Conservation (phyloP, 306 rosid species). For the Prunus dulcis region DNA sequence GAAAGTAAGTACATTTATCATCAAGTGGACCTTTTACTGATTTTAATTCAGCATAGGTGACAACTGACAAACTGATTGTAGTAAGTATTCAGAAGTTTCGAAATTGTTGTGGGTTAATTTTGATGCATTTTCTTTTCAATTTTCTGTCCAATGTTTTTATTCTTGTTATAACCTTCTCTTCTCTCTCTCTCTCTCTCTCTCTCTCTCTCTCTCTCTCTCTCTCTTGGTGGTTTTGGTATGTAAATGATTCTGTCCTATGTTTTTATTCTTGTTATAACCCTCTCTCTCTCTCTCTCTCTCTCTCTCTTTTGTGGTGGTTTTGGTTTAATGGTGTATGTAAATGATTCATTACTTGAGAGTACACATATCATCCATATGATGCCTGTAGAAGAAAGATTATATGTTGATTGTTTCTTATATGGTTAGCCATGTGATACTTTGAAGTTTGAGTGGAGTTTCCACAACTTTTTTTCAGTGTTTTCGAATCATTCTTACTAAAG, state of each 20-base stretch:
- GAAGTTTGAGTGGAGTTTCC: background rate
- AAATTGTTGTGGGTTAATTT: background rate
- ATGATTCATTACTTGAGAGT: no score
- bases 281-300: no score
- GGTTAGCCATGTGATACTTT: background rate
- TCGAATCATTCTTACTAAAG: background rate
- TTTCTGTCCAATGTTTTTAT: background rate
- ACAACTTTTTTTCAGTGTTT: background rate
- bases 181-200: no score
- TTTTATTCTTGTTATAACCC: no score
- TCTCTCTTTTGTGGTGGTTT: no score
- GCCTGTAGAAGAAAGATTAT: background rate
- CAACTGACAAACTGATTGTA: background rate
- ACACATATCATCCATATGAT: background rate
- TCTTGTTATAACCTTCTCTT: no score
- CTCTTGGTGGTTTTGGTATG: no score
- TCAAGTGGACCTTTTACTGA: background rate
- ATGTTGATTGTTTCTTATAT: background rate
- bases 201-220: no score
- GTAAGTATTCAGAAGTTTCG: background rate
- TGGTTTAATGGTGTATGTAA: no score
- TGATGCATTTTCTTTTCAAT: background rate
- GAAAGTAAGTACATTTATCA: conserved; percentile 44
- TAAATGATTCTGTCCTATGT: no score
- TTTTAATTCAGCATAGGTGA: background rate